phyloP scores from a whole-genome alignment of 371 early-diverging fungal species.

The Batrachochytrium dendrobatidis region DNA sequence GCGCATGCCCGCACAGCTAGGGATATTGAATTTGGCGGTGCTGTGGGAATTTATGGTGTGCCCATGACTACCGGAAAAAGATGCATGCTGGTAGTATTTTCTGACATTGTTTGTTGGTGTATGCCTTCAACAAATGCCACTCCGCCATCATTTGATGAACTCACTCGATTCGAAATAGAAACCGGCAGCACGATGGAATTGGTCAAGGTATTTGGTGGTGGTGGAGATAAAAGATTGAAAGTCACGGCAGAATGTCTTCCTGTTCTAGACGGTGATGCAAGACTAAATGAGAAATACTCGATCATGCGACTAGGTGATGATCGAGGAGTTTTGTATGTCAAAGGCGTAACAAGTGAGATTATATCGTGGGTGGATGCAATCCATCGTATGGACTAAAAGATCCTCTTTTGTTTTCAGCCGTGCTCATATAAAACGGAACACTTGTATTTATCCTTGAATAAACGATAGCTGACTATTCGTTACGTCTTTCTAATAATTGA shows the following conservation, averaged over 20 bases:
- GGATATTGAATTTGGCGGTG: slow-evolving; percentile 6
- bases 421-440: no score
- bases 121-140: not conserved
- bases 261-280: not conserved
- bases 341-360: slow-evolving; percentile 17
- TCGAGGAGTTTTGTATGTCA: slow-evolving; percentile 19
- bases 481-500: not conserved
- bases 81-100: slow-evolving; percentile 30
- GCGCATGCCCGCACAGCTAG: not conserved
- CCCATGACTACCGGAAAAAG: slow-evolving; percentile 23
- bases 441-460: not conserved
- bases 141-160: no score
- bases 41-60: slow-evolving; percentile 19
- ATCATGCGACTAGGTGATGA: slow-evolving; percentile 22
- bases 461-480: not conserved
- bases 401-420: not conserved
- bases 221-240: not conserved
- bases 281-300: no score
- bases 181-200: no score
- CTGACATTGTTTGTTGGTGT: slow-evolving; percentile 40
- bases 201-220: no score
- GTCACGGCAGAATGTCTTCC: not conserved
- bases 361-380: slow-evolving; percentile 14
- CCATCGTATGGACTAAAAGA: not conserved
- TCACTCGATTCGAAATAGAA: no score